phyloP scores from a whole-genome alignment of 306 rosid genomes.

The Corylus avellana region DNA sequence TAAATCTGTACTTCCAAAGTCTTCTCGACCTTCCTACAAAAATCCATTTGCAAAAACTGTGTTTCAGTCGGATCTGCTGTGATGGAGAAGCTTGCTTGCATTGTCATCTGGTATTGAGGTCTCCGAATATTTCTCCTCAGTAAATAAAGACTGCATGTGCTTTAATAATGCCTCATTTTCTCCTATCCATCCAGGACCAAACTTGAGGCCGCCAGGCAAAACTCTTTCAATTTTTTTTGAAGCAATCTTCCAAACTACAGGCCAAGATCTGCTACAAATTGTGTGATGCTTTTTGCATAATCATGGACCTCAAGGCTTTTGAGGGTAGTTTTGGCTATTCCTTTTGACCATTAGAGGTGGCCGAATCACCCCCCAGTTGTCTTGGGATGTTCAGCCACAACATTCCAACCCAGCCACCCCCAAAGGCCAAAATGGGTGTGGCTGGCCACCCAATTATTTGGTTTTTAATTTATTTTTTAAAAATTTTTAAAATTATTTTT shows the following conservation, averaged over 20 bases:
- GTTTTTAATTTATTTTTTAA: no score
- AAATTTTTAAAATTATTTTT: no score
- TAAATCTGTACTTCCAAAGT: constrained; percentile 35
- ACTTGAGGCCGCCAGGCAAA: constrained; percentile 56
- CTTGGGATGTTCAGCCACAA: no score
- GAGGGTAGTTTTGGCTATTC: no score
- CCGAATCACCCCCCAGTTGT: no score
- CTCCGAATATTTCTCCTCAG: constrained; percentile 39
- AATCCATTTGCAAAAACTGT: constrained; percentile 37
- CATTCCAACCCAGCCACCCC: no score
- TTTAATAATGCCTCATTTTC: constrained; percentile 40
- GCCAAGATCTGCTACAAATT: constrained; percentile 86
- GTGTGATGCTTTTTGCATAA: constrained; percentile 80
- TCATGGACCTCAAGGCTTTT: constrained; percentile 27
- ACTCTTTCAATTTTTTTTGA: constrained; percentile 62
- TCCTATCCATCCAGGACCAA: constrained; percentile 66
- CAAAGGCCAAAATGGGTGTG: no score
- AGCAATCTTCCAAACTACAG: constrained; percentile 83
- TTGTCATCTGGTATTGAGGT: constrained; percentile 32
- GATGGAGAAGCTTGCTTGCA: constrained; percentile 33
- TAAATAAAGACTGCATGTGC: constrained; percentile 35
- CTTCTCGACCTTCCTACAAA: constrained; percentile 46
- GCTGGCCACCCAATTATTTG: no score
- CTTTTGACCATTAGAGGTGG: no score
- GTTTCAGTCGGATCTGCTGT: constrained; percentile 35